Evolutionary conservation across 2,329 filamentous ascomycete genomes (phyloP).

Genomic region (Colletotrichum limetticola): DNA sequence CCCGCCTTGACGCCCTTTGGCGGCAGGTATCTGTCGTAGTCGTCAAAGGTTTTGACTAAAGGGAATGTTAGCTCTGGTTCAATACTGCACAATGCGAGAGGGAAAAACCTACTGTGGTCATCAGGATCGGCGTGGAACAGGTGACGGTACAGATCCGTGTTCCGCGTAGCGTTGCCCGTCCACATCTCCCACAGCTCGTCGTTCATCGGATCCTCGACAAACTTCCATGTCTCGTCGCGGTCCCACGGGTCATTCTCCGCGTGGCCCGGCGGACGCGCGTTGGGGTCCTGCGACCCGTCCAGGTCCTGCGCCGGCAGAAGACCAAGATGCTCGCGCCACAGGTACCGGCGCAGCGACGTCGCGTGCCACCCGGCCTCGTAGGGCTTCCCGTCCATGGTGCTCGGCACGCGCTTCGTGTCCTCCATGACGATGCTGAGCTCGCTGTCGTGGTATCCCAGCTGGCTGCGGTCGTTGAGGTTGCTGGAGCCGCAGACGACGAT

Average conservation of each 20-base stretch:
- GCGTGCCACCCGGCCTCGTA: constrained; percentile 86
- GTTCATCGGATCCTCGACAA: constrained; percentile 77
- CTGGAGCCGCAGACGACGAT: constrained; percentile 87
- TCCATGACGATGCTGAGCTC: constrained; percentile 92
- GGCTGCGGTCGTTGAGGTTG: constrained; percentile 92
- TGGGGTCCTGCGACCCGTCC: constrained; percentile 74
- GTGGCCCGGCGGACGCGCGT: constrained; percentile 77
- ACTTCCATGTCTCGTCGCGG: constrained; percentile 68
- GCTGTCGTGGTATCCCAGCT: constrained; percentile 89
- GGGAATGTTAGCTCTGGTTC: constrained; percentile 28
- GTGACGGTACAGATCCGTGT: constrained; percentile 81
- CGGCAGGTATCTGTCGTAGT: constrained; percentile 85
- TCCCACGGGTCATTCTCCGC: constrained; percentile 73
- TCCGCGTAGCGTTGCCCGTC: constrained; percentile 74
- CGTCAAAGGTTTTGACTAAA: constrained; percentile 84
- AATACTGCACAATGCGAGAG: neutral
- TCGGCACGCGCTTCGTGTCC: constrained; percentile 77
- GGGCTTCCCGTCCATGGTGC: constrained; percentile 80
- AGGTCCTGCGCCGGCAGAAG: constrained; percentile 79
- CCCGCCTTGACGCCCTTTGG: constrained; percentile 80
- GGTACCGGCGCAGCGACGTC: constrained; percentile 79
- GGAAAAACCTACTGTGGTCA: constrained; percentile 70
- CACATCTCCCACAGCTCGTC: constrained; percentile 76
- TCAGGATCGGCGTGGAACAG: constrained; percentile 91
- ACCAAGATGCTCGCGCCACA: constrained; percentile 93